Evolutionary conservation across 371 early-diverging fungal species (phyloP).

Genomic region (Syncephalastrum sp.): DNA sequence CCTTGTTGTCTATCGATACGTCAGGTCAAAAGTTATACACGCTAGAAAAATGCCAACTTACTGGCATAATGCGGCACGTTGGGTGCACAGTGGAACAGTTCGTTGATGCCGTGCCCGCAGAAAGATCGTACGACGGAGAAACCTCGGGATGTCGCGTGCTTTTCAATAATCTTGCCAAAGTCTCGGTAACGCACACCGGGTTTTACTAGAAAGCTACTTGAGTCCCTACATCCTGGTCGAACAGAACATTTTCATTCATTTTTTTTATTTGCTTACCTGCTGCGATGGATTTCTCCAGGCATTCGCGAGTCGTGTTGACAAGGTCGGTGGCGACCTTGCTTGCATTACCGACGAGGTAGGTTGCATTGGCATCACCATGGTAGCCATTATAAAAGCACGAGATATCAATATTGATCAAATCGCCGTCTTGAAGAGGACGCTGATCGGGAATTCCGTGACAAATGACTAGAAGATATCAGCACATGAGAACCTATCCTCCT

Average conservation of each 20-base stretch:
- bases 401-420: slow-evolving; percentile 92
- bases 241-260: too few relatives aligned
- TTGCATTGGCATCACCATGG: slow-evolving; percentile 92
- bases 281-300: slow-evolving; percentile 87
- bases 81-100: slow-evolving; percentile 88
- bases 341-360: slow-evolving; percentile 86
- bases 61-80: slow-evolving; percentile 95
- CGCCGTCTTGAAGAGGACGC: slow-evolving; percentile 86
- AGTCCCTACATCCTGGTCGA: neutral
- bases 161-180: slow-evolving; percentile 89
- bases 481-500: neutral
- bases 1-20: slow-evolving; percentile 73
- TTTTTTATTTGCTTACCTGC: slow-evolving; percentile 50
- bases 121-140: slow-evolving; percentile 94
- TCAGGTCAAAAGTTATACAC: neutral
- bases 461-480: slow-evolving; percentile 46
- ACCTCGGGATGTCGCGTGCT: slow-evolving; percentile 79
- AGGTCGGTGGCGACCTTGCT: slow-evolving; percentile 72
- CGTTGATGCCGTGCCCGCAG: slow-evolving; percentile 93
- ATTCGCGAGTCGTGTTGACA: slow-evolving; percentile 77
- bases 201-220: slow-evolving; percentile 52
- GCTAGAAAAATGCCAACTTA: slow-evolving; percentile 25
- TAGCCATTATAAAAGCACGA: slow-evolving; percentile 83
- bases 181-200: slow-evolving; percentile 93
- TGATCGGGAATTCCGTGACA: slow-evolving; percentile 93